Conservation (phyloP, 2,329 filamentous ascomycete genomes). For the Fusarium devonianum region DNA sequence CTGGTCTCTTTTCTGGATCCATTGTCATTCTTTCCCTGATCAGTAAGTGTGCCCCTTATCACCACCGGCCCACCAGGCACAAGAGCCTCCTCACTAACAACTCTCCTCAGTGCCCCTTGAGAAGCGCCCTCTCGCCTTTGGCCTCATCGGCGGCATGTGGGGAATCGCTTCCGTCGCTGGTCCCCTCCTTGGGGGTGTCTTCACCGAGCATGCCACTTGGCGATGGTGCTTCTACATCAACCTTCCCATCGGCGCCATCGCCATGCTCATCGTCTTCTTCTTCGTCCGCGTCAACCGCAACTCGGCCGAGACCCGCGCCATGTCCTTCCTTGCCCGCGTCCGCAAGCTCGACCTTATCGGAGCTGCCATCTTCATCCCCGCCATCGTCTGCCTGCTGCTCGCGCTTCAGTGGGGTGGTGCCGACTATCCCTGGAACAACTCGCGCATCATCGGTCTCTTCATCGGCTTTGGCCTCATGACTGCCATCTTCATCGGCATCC, state of each 20-base stretch:
- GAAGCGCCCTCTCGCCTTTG: constrained; percentile 62
- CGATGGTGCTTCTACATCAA: constrained; percentile 61
- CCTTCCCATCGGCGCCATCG: constrained; percentile 55
- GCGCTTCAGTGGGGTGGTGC: constrained; percentile 65
- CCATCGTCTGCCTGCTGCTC: constrained; percentile 60
- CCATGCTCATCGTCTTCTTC: constrained; percentile 57
- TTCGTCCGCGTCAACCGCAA: constrained; percentile 53
- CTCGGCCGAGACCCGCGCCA: constrained; percentile 43
- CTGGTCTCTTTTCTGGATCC: constrained; percentile 59
- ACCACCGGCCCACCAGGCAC: background rate
- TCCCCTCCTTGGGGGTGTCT: constrained; percentile 58
- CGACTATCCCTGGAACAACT: constrained; percentile 58
- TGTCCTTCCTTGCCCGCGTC: constrained; percentile 49
- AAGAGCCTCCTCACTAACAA: constrained; percentile 2
- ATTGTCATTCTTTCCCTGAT: constrained; percentile 57
- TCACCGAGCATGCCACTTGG: constrained; percentile 59
- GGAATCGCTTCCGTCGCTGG: constrained; percentile 62
- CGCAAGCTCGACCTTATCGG: constrained; percentile 59
- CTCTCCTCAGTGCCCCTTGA: constrained; percentile 56
- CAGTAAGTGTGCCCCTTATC: constrained; percentile 44
- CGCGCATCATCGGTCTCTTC: constrained; percentile 59
- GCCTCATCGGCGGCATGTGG: constrained; percentile 63
- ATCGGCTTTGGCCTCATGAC: constrained; percentile 56
- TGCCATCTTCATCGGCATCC: constrained; percentile 55
- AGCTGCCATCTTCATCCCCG: constrained; percentile 58